Evolutionary conservation across 2,329 filamentous ascomycete species (phyloP), one percentile per base, ranked within the genome.

Genomic region (Ciborinia camelliae): DNA sequence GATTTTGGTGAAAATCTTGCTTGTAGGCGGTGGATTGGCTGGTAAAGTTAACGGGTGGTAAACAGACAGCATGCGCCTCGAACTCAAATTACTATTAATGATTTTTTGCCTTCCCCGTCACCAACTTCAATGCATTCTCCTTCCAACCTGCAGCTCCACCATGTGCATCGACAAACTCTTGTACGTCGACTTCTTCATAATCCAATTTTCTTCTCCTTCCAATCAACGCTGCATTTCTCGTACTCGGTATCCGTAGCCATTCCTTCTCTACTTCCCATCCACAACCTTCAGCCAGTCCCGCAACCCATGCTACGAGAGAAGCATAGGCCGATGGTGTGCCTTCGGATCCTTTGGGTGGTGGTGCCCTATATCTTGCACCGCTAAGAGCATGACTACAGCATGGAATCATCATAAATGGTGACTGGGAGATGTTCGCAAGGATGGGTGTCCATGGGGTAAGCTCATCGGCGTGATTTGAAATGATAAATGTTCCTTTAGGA

Each of bases 401-500:
- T 1, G 95, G 95, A 52, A 99, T 97, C 71, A 91, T 90, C 67
- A 99, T 86, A 76, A 97, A 99, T 0, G 92, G 90, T 14, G 89
- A 90, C 2, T 84, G 79, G 0, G 89, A 92, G 1, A 92, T 79
- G 8, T 86, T 85, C 0, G 91, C 93, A 48, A 99, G 84, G 23
- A 98, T 83, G 0, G 95, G 95, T 0, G 95, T 98, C 95, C 95
- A 99, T 0, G 91, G 86, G 0, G 95, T 99, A 18, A 99, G 83
- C 78, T 99, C 93, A 75, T 99, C 95, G 14, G 94, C 94, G 76
- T 99, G 95, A 74, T 99, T 99, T 57, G 92, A 96, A 68, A 99
- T 90, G 72, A 99, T 92, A 76, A 99, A 99, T 0, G 92, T 96
- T 35, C 86, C 86, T 20, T 77, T 75, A 0, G 86, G 81, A 73